Evolutionary conservation across 208 protist genomes (phyloP).

Genomic region (Crithidia bombi): DNA sequence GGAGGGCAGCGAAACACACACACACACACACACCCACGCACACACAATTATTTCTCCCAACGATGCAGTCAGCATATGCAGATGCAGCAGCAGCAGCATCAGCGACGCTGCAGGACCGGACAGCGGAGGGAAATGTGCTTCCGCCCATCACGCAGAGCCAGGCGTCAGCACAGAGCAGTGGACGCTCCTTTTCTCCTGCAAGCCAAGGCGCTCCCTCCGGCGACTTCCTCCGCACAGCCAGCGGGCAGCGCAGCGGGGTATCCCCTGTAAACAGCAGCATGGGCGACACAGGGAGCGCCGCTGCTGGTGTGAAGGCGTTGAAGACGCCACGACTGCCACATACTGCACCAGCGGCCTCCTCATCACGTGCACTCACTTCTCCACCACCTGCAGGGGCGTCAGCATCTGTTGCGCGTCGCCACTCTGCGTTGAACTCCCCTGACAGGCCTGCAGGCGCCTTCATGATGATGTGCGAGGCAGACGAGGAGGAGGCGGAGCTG

Average conservation of each 20-base stretch:
- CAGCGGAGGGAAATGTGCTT: neutral
- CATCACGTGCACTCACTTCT: neutral
- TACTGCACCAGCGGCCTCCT: neutral
- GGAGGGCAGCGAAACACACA: too few species aligned
- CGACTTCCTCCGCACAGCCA: neutral
- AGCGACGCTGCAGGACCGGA: neutral
- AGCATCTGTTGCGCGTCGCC: neutral
- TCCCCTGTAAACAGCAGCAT: neutral
- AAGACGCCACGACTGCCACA: neutral
- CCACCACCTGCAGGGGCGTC: neutral
- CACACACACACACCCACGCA: too few species aligned
- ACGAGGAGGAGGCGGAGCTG: constrained; percentile 51
- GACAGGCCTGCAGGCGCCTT: neutral
- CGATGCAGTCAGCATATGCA: too few species aligned
- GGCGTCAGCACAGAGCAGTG: neutral
- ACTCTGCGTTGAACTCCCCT: neutral
- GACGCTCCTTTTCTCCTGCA: neutral
- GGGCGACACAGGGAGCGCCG: neutral
- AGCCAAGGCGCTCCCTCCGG: neutral
- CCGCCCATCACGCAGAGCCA: constrained; percentile 9
- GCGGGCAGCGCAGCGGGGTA: neutral
- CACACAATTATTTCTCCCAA: too few species aligned
- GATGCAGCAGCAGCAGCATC: neutral
- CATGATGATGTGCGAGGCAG: neutral
- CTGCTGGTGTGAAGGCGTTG: neutral